Conservation (phyloP, 768 basidiomycete species). For the Podaxis sp. region DNA sequence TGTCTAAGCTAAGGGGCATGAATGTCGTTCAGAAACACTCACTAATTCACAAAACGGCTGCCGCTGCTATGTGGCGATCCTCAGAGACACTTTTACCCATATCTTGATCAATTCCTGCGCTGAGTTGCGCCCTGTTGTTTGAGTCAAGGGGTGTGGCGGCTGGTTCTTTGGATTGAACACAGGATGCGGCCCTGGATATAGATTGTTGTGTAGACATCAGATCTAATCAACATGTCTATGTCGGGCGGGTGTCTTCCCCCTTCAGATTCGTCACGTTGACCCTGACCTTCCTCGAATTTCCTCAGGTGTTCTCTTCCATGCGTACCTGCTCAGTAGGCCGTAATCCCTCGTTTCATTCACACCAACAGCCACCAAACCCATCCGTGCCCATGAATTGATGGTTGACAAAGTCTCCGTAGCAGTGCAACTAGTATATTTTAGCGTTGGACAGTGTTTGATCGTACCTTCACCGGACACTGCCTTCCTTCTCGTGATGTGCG, state of each 20-base stretch:
- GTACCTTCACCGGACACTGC: background rate
- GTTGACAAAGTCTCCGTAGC: background rate
- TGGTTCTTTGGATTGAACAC: background rate
- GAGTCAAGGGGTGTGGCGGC: background rate
- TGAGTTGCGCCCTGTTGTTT: background rate
- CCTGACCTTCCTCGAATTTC: background rate
- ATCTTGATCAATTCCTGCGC: background rate
- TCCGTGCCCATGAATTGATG: background rate
- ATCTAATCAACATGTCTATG: background rate
- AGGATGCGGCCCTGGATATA: background rate
- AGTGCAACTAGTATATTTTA: background rate
- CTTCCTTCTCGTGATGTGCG: background rate
- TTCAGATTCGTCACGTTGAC: too few species aligned
- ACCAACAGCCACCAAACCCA: background rate
- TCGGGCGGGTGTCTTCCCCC: background rate
- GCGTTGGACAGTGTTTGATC: background rate
- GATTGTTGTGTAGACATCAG: background rate
- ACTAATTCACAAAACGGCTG: background rate
- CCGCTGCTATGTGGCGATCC: background rate
- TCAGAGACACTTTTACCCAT: background rate
- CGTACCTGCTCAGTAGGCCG: background rate
- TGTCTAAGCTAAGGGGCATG: background rate
- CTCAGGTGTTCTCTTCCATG: conserved; percentile 1
- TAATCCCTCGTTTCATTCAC: background rate
- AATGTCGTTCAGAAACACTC: background rate